Conservation (phyloP, 2,329 filamentous ascomycete genomes). For the Fusarium compactum region DNA sequence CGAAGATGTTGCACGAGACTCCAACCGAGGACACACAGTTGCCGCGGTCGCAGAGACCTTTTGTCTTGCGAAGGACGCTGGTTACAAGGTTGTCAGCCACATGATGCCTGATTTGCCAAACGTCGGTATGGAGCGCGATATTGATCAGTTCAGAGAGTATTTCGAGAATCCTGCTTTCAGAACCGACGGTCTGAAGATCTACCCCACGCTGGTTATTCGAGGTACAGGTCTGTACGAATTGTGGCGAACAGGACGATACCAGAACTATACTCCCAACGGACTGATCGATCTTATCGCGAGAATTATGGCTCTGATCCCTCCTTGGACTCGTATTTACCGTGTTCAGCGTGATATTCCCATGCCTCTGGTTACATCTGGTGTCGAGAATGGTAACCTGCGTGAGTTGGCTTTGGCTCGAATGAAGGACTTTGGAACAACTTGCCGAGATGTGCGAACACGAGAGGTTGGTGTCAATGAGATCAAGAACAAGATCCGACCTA, state of each 20-base stretch:
- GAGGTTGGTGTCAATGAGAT: constrained; percentile 99
- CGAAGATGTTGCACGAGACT: constrained; percentile 97
- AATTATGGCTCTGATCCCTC: constrained; percentile 94
- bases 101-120: constrained; percentile 99
- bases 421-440: constrained; percentile 98
- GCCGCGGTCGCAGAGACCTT: constrained; percentile 96
- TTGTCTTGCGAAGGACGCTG: constrained; percentile 95
- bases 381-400: constrained; percentile 96
- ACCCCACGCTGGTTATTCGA: constrained; percentile 95
- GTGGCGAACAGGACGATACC: constrained; percentile 96
- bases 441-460: constrained; percentile 93
- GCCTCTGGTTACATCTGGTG: constrained; percentile 97
- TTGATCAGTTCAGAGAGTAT: constrained; percentile 97
- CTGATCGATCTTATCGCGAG: constrained; percentile 95
- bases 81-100: constrained; percentile 98
- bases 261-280: constrained; percentile 98
- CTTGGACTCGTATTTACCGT: constrained; percentile 98
- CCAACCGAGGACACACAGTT: constrained; percentile 96
- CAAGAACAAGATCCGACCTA: constrained; percentile 97
- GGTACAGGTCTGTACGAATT: constrained; percentile 97
- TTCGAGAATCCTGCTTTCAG: constrained; percentile 97
- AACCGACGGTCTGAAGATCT: constrained; percentile 97
- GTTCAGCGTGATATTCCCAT: constrained; percentile 99
- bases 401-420: constrained; percentile 95
- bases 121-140: constrained; percentile 96